Percentiles rank a stretch among this genome's conserved stretches.
These are phyloP conservation scores for Tagetes erecta DNA, from an alignment of 129 eudicot genomes.

Conservation along the genomic window DNA sequence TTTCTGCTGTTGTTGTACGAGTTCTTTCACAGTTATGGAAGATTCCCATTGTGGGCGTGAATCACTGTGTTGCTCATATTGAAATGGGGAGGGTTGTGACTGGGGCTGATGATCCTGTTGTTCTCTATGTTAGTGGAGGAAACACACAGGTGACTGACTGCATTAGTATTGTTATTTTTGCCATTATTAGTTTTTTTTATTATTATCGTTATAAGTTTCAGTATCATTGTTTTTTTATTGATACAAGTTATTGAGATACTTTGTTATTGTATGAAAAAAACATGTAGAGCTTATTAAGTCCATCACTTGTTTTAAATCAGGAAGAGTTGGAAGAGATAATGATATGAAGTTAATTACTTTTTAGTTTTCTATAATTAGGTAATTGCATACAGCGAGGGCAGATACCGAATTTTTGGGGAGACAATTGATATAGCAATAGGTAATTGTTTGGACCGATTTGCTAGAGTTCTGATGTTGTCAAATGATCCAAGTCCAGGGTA, in stretches of 20 bases:
- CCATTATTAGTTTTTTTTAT: background rate
- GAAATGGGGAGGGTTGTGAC: slow-evolving; percentile 96
- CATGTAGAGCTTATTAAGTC: background rate
- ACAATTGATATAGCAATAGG: slow-evolving; percentile 91
- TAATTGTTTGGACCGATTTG: slow-evolving; percentile 91
- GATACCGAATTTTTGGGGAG: slow-evolving; percentile 90
- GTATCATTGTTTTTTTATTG: background rate
- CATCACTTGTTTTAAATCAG: background rate
- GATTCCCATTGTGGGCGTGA: slow-evolving; percentile 88
- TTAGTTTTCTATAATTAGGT: slow-evolving; percentile 23
- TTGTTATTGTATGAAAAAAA: background rate
- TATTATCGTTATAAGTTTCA: background rate
- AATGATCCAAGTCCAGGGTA: slow-evolving; percentile 96
- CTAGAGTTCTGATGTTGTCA: slow-evolving; percentile 74
- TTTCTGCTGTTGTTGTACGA: slow-evolving; percentile 79
- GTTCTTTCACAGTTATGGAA: slow-evolving; percentile 90
- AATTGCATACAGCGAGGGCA: slow-evolving; percentile 95
- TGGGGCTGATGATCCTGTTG: slow-evolving; percentile 92
- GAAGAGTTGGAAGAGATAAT: background rate
- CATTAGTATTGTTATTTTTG: background rate
- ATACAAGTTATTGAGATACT: background rate
- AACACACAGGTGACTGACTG: slow-evolving; percentile 76
- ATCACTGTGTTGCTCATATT: slow-evolving; percentile 97
- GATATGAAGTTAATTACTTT: background rate
- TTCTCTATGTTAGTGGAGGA: slow-evolving; percentile 92